A percentile compares a stretch with the other conserved stretches of the same genome.
Evolutionary conservation across 371 early-diverging fungal species (phyloP).

Genomic region (Actinomortierella ambigua): DNA sequence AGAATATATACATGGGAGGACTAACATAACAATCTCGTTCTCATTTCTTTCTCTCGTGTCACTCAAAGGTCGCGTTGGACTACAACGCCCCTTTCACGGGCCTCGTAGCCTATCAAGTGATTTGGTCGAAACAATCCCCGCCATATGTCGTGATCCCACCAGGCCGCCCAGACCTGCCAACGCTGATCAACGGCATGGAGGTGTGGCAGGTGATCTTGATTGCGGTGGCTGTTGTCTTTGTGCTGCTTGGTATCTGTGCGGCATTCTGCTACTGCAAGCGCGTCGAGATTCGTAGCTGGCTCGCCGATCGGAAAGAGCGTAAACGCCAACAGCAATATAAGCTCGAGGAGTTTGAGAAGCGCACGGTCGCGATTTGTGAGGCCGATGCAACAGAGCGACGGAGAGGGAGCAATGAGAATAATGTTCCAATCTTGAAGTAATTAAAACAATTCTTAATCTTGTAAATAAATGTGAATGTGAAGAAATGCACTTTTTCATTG

Average conservation of each 20-base stretch:
- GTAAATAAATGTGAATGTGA: no score
- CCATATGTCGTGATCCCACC: constrained; percentile 54
- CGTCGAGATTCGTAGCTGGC: constrained; percentile 41
- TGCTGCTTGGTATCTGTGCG: constrained; percentile 31
- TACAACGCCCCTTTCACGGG: constrained; percentile 71
- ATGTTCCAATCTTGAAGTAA: no score
- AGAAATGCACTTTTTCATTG: no score
- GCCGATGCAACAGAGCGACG: no score
- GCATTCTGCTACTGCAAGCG: constrained; percentile 33
- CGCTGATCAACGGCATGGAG: constrained; percentile 43
- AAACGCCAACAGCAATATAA: neutral
- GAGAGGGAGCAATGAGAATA: no score
- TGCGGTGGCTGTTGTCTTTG: constrained; percentile 33
- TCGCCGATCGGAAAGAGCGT: constrained; percentile 12
- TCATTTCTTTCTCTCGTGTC: neutral
- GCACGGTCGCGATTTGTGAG: no score
- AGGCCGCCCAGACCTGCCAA: constrained; percentile 42
- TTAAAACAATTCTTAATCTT: no score
- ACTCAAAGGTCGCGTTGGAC: constrained; percentile 58
- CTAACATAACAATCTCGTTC: neutral
- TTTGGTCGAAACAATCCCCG: constrained; percentile 50
- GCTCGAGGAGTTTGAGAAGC: no score
- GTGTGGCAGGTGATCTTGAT: constrained; percentile 46
- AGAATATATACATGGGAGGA: no score
- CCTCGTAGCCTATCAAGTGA: constrained; percentile 63